Base-by-base conservation (phyloP, 2,329 filamentous ascomycete species). In the Fusarium buharicum region DNA sequence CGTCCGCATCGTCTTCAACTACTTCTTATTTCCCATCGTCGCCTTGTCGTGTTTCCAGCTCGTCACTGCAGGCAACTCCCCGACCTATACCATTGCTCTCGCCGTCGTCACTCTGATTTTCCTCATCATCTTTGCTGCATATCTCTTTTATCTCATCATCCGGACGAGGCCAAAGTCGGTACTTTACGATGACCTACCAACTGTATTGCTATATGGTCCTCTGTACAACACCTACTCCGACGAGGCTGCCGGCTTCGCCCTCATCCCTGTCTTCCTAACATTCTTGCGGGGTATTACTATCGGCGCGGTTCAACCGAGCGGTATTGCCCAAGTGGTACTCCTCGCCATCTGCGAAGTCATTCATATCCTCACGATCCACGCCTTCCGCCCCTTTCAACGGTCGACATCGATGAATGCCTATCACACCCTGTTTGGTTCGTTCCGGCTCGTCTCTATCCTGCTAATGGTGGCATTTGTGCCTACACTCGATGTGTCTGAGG, bases 221-320 rank as follows among this genome's bases (percentile, higher is more conserved):
- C 81, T 99, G 8, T 99, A 99, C 77, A 99, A 99, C 77, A 99
- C 95, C 0, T 98, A 96, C 75, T 95, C 91, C 20, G 95, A 99
- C 74, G 91, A 94, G 73, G 92, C 93, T 0, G 92, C 94, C 8
- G 88, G 92, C 0, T 99, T 96, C 75, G 93, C 94, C 7, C 83
- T 97, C 37, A 88, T 97, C 17, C 93, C 94, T 1, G 87, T 97
- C 14, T 80, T 96, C 30, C 81, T 98, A 56, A 96, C 90, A 5
- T 88, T 96, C 72, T 80, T 97, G 55, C 89, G 94, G 30, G 94
- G 93, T 54, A 88, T 98, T 64, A 92, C 93, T 17, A 91, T 99
- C 67, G 95, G 95, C 27, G 95, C 93, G 16, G 88, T 98, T 13
- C 95, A 99, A 74, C 89, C 91, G 1, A 96, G 92, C 30, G 95